Base-by-base conservation (phyloP, 2,329 filamentous ascomycete species). In the Gnomoniopsis smithogilvyi region DNA sequence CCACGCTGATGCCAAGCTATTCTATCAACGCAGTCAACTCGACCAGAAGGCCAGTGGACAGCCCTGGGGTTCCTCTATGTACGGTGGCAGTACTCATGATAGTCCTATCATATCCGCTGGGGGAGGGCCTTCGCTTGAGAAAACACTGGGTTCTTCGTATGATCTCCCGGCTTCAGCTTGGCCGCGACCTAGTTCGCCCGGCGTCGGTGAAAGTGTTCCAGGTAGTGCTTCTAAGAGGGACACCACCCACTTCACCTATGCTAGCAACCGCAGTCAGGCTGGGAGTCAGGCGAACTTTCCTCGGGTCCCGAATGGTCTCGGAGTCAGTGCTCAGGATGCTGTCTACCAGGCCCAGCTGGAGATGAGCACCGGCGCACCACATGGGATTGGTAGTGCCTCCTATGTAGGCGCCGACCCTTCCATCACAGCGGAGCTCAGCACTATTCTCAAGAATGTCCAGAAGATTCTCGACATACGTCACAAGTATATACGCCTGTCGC, bases 1-100 rank as follows among this genome's bases (percentile, higher is more conserved):
- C 69, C 92, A 96, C 73, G 88, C 91, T 26, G 95, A 99, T 72
- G 91, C 94, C 61, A 98, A 96, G 74, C 83, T 97, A 63, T 96
- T 98, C 77, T 99, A 96, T 73, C 94, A 97, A 76, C 84, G 91
- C 65, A 92, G 91, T 73, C 90, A 92, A 73, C 78, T 87, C 59
- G 89, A 88, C 63, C 70, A 73, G 58, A 79, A 72, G 66, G 65
- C 64, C 52, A 69, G 67, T 59, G 73, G 65, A 60, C 72, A 67
- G 59, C 70, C 65, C 59, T 77, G 74, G 70, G 72, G 70, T 55
- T 70, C 69, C 51, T 60, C 66, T 24, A 76, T 79, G 51, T 54
- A 62, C 38, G 60, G 54, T 8, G 64, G 69, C 45, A 79, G 77
- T 14, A 76, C 79, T 11, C 73, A 76, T 21, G 75, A 72, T 15